Evolutionary conservation across 345 rosid genomes (phyloP).

Genomic region (Gossypium rotundifolium): DNA sequence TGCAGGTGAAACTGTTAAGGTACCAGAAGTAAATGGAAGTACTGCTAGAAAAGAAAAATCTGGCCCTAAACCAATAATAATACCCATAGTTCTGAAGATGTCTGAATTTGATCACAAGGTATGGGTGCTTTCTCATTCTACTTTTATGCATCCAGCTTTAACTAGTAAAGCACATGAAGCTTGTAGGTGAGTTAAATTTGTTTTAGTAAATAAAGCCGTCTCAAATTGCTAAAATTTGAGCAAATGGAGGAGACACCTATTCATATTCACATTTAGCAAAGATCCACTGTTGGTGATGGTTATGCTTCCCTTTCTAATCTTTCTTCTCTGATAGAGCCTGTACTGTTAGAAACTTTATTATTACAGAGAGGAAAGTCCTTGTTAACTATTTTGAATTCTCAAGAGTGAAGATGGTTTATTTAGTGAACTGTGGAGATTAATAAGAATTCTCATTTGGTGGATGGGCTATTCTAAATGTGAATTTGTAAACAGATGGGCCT

Average conservation of each 20-base stretch:
- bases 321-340: not conserved
- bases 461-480: not conserved
- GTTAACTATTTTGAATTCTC: not conserved
- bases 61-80: slow-evolving; percentile 68
- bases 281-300: not conserved
- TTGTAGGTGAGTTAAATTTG: not conserved
- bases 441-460: not conserved
- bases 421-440: not conserved
- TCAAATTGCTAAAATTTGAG: not conserved
- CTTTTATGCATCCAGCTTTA: not conserved
- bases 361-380: not conserved
- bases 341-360: slow-evolving; percentile 4
- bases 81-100: slow-evolving; percentile 91
- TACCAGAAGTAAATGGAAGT: slow-evolving; percentile 24
- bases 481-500: not conserved
- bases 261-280: not conserved
- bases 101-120: slow-evolving; percentile 96
- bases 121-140: slow-evolving; percentile 4
- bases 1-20: slow-evolving; percentile 44
- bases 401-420: not conserved
- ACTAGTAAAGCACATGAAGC: not conserved
- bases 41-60: slow-evolving; percentile 47
- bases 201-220: not conserved
- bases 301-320: not conserved
- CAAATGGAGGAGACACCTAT: not conserved